phyloP scores from a whole-genome alignment of 1,139 yeast genomes.

The Yamadazyma trypodendri region DNA sequence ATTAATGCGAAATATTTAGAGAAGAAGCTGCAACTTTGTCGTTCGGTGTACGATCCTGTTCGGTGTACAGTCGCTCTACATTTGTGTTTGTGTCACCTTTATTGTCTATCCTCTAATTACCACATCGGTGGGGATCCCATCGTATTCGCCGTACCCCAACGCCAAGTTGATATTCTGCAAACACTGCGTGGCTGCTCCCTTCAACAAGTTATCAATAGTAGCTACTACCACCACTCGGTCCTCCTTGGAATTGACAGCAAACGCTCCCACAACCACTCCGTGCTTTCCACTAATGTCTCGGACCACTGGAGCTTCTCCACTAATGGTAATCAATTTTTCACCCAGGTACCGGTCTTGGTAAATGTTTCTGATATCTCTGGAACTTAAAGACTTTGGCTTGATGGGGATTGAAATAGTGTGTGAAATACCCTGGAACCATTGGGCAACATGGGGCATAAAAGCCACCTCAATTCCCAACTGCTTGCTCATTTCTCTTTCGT shows the following conservation, averaged over 20 bases:
- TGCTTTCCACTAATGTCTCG: constrained; percentile 91
- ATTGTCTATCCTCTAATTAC: constrained; percentile 45
- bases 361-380: constrained; percentile 79
- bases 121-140: constrained; percentile 76
- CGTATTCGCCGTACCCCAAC: constrained; percentile 88
- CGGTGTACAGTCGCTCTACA: no score
- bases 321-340: constrained; percentile 79
- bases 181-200: constrained; percentile 99
- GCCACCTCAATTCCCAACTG: constrained; percentile 80
- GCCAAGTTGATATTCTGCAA: constrained; percentile 91
- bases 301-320: constrained; percentile 91
- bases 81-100: background rate
- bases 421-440: constrained; percentile 98
- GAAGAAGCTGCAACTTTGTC: background rate
- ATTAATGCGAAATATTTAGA: background rate
- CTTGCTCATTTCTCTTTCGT: constrained; percentile 85
- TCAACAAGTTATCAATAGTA: constrained; percentile 89
- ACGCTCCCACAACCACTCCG: constrained; percentile 93
- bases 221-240: constrained; percentile 93
- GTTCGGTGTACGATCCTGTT: no score
- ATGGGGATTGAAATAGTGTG: constrained; percentile 91
- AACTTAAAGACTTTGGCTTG: constrained; percentile 62
- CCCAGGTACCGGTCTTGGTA: constrained; percentile 88
- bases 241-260: constrained; percentile 85
- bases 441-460: constrained; percentile 96